Percentiles rank a stretch among this genome's conserved stretches.
Conservation (phyloP, 768 basidiomycete genomes). For the Pisolithus marmoratus region DNA sequence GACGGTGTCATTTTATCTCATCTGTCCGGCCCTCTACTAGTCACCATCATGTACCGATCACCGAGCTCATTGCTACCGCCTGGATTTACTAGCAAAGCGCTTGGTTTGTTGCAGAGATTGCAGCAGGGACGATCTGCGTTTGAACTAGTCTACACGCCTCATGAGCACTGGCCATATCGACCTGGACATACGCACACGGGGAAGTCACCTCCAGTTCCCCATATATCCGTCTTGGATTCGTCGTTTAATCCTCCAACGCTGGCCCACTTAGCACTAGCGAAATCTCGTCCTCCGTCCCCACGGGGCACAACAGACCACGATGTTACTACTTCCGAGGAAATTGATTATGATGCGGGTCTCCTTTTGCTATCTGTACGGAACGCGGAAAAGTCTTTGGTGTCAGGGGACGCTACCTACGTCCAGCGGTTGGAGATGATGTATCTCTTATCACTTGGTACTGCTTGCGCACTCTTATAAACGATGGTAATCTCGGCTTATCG, state of each 20-base stretch:
- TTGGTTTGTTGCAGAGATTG: conserved; percentile 25
- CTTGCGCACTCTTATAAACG: neutral
- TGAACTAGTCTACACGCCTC: conserved; percentile 58
- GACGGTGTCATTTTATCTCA: conserved; percentile 3
- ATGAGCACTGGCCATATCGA: conserved; percentile 61
- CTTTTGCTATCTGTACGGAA: conserved; percentile 82
- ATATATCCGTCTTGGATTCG: conserved; percentile 78
- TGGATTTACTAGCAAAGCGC: conserved; percentile 17
- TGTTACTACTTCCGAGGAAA: conserved; percentile 1
- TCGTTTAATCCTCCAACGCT: conserved; percentile 91
- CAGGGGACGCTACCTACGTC: conserved; percentile 65
- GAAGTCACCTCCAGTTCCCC: conserved; percentile 25
- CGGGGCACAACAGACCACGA: neutral
- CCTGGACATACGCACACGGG: conserved; percentile 9
- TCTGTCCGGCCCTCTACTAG: neutral
- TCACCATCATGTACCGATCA: conserved; percentile 1
- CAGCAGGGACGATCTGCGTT: conserved; percentile 42
- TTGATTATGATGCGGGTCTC: conserved; percentile 65
- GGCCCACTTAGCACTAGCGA: conserved; percentile 77
- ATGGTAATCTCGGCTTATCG: neutral
- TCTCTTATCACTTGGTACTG: conserved; percentile 51
- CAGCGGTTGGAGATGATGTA: conserved; percentile 87
- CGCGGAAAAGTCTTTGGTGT: conserved; percentile 72
- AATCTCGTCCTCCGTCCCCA: conserved; percentile 27
- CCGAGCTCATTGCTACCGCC: conserved; percentile 6